A percentile compares a stretch with the other conserved stretches of the same genome.
These are phyloP conservation scores for Tanacetum coccineum DNA, from an alignment of 129 eudicot species.

Conservation along the genomic window DNA sequence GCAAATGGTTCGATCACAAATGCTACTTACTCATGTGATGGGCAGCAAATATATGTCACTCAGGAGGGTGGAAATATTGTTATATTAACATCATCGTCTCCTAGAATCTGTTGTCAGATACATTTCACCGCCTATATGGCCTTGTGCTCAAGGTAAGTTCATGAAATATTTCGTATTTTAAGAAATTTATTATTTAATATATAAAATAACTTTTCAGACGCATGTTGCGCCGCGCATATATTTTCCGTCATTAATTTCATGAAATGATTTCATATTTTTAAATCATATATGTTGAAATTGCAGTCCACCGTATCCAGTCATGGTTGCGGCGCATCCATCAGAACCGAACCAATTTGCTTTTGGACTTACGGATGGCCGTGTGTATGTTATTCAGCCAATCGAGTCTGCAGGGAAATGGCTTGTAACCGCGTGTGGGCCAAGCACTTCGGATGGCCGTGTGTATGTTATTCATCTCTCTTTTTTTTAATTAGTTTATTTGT, in stretches of 20 bases:
- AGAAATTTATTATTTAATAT: neutral
- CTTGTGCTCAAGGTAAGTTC: conserved; percentile 51
- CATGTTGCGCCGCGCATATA: too few relatives aligned
- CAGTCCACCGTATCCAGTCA: conserved; percentile 61
- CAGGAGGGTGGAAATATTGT: conserved; percentile 76
- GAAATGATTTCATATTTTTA: too few relatives aligned
- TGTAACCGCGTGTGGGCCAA: conserved; percentile 58
- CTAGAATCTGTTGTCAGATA: conserved; percentile 64
- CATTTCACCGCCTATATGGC: conserved; percentile 57
- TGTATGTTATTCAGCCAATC: conserved; percentile 64
- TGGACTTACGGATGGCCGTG: conserved; percentile 79
- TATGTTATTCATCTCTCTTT: too few relatives aligned
- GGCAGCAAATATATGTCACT: conserved; percentile 65
- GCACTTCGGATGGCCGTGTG: conserved; percentile 37
- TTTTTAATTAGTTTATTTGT: too few relatives aligned
- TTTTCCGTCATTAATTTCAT: too few relatives aligned
- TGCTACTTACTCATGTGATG: conserved; percentile 86
- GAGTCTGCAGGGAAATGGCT: conserved; percentile 59
- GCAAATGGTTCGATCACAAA: conserved; percentile 74
- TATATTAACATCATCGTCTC: conserved; percentile 68
- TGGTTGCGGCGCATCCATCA: conserved; percentile 78
- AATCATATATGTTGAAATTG: neutral
- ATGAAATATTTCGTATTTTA: conserved; percentile 6
- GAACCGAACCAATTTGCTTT: conserved; percentile 77
- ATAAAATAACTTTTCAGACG: conserved; percentile 1